A percentile compares a stretch with the other conserved stretches of the same genome.
Conservation (phyloP, 805 yeast species). For the Yamadazyma akitaensis region DNA sequence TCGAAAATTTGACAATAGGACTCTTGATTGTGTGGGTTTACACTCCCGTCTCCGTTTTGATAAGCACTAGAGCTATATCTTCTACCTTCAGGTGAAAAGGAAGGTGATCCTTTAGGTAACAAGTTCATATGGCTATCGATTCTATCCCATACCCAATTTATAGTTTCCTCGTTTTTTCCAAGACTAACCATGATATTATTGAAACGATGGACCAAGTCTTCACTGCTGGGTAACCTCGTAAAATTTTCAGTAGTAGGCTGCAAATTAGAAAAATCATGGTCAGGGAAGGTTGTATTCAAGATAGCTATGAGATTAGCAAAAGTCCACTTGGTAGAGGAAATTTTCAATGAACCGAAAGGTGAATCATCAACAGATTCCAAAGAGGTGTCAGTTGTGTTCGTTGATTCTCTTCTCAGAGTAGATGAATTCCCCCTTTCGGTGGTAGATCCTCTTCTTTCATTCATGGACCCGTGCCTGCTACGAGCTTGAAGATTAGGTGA, state of each 20-base stretch:
- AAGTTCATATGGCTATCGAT: slow-evolving; percentile 80
- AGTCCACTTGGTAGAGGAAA: slow-evolving; percentile 79
- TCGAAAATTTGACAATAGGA: slow-evolving; percentile 55
- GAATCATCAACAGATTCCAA: slow-evolving; percentile 40
- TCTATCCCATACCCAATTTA: slow-evolving; percentile 83
- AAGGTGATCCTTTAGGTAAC: slow-evolving; percentile 23
- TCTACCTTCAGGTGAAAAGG: background rate
- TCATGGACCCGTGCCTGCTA: slow-evolving; percentile 14
- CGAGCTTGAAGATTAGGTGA: slow-evolving; percentile 1
- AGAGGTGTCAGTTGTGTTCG: slow-evolving; percentile 20
- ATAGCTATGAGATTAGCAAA: slow-evolving; percentile 90
- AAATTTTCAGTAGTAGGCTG: slow-evolving; percentile 70
- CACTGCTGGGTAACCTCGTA: slow-evolving; percentile 32
- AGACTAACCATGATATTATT: slow-evolving; percentile 66
- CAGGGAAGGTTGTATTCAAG: slow-evolving; percentile 89
- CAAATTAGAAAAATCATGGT: slow-evolving; percentile 85
- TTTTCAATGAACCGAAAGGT: slow-evolving; percentile 91
- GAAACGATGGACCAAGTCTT: slow-evolving; percentile 59
- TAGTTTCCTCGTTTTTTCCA: slow-evolving; percentile 39
- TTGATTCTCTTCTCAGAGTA: slow-evolving; percentile 20
- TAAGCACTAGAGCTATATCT: slow-evolving; percentile 3
- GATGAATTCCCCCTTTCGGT: slow-evolving; percentile 19
- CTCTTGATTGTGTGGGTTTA: slow-evolving; percentile 29
- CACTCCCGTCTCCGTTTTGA: slow-evolving; percentile 10
- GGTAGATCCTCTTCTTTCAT: background rate